phyloP scores from a whole-genome alignment of 2,329 filamentous ascomycete genomes.

The Claviceps pusilla region DNA sequence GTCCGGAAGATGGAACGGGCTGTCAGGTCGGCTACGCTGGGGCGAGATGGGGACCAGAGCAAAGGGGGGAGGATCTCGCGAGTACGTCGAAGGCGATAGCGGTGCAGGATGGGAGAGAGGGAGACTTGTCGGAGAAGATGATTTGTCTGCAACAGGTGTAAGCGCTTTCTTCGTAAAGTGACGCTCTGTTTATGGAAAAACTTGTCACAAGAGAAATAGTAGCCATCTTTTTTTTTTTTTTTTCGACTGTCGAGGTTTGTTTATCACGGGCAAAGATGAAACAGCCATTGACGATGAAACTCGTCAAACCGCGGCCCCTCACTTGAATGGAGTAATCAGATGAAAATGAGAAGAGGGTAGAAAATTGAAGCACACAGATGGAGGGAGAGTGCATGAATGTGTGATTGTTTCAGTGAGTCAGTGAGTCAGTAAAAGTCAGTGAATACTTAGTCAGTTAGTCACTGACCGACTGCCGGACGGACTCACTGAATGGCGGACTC shows the following conservation, averaged over 20 bases:
- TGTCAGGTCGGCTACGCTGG: constrained; percentile 47
- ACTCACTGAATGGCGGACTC: too few species aligned
- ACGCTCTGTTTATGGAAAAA: neutral
- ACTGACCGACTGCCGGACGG: too few species aligned
- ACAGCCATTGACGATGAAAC: neutral
- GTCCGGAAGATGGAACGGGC: constrained; percentile 52
- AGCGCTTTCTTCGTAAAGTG: neutral
- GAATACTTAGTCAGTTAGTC: too few species aligned
- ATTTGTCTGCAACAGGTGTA: constrained; percentile 33
- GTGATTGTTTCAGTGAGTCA: too few species aligned
- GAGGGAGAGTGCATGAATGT: too few species aligned
- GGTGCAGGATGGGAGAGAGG: constrained; percentile 50
- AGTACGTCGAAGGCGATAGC: constrained; percentile 42
- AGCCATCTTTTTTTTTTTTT: too few species aligned
- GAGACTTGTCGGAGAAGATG: constrained; percentile 48
- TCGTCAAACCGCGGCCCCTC: neutral
- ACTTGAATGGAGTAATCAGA: too few species aligned
- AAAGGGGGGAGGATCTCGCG: constrained; percentile 39
- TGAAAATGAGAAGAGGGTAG: too few species aligned
- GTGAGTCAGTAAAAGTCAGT: too few species aligned
- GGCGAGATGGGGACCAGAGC: constrained; percentile 41
- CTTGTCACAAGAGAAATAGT: neutral
- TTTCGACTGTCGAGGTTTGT: neutral
- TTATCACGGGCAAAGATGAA: neutral
- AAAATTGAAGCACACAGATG: too few species aligned